Base-by-base conservation (phyloP, 495 filamentous ascomycete species). In the Parmelia sp. region DNA sequence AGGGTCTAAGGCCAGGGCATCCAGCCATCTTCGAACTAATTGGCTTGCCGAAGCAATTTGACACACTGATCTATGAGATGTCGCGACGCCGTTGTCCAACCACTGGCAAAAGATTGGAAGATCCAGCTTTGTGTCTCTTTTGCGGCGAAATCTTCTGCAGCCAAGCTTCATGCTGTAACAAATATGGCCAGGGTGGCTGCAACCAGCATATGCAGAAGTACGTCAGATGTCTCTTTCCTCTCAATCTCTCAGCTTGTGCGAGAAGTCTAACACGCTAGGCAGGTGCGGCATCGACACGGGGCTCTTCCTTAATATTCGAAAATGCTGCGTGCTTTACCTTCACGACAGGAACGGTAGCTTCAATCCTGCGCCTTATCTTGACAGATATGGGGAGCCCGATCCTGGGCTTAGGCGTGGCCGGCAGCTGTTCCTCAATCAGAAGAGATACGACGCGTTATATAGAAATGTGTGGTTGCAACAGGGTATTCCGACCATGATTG, bases 121-220 rank as follows among this genome's bases (percentile, higher is more conserved):
- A 99, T 73, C 91, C 94, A 1, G 87, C 83, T 65, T 83, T 99
- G 51, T 99, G 94, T 71, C 82, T 99, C 19, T 94, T 96, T 78
- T 99, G 94, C 70, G 94, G 93, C 9, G 92, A 92, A 12, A 88
- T 99, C 39, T 92, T 96, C 74, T 99, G 94, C 77, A 89, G 89
- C 23, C 94, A 99, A 76, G 90, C 88, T 33, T 86, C 91, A 35
- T 99, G 94, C 76, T 99, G 94, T 73, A 83, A 86, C 71, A 86
- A 84, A 66, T 79, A 84, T 65, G 82, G 84, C 58, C 80, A 84
- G 64, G 94, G 95, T 58, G 95, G 94, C 21, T 93, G 89, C 66
- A 90, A 91, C 74, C 89, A 92, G 76, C 94, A 97, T 74, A 82
- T 96, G 79, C 71, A 79, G 63, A 93, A 88, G 92, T 96, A 81